Base-by-base conservation (phyloP, 2,329 filamentous ascomycete species). In the Onygena corvina region DNA sequence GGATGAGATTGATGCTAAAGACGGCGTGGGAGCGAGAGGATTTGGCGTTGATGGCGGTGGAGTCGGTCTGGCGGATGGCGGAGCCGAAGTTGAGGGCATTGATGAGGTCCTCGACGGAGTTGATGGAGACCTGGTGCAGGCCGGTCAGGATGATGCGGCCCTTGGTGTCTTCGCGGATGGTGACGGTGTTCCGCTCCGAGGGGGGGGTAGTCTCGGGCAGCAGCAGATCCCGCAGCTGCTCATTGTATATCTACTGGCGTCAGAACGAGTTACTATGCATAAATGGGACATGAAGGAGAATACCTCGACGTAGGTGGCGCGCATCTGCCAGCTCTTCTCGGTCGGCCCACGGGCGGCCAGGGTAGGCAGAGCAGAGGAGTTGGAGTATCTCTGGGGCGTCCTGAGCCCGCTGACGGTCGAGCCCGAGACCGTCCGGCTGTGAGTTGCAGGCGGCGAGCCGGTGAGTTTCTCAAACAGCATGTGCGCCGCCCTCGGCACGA, bases 21-120 rank as follows among this genome's bases (percentile, higher is more conserved):
- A 98, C 89, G 29, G 92, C 92, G 64, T 98, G 92, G 1, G 92
- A 98, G 55, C 92, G 87, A 8, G 92, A 98, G 0, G 92, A 98
- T 63, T 94, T 90, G 36, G 90, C 92, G 63, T 98, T 98, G 62
- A 96, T 92, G 2, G 90, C 92, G 1, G 92, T 98, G 20, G 92
- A 84, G 68, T 98, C 92, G 0, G 92, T 98, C 64, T 98, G 92
- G 53, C 92, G 84, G 62, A 98, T 94, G 20, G 83, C 79, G 0
- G 92, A 98, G 16, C 92, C 92, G 61, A 93, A 90, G 64, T 89
- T 92, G 50, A 98, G 74, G 4, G 88, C 89, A 53, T 81, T 82
- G 66, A 96, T 79, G 45, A 98, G 71, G 64, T 98, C 92, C 3
- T 96, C 89, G 6, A 89, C 84, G 0, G 86, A 94, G 61, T 90